phyloP scores from a whole-genome alignment of 305 asterid species.

The Caryopteris hybrid region DNA sequence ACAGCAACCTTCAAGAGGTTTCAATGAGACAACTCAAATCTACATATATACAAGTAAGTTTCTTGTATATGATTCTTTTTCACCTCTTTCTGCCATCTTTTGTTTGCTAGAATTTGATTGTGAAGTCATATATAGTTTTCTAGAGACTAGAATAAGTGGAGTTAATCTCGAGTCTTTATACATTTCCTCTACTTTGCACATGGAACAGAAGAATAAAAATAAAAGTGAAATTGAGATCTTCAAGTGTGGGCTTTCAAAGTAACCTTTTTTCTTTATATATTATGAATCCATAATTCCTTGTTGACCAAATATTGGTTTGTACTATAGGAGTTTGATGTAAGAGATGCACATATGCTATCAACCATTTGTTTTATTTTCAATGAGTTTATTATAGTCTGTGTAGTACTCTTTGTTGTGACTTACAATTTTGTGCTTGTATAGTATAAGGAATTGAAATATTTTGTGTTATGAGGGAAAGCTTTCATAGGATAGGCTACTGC shows the following conservation, averaged over 20 bases:
- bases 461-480: neutral
- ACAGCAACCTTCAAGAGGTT: too few species aligned
- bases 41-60: too few species aligned
- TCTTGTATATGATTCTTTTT: too few species aligned
- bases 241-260: conserved; percentile 81
- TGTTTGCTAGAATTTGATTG: too few species aligned
- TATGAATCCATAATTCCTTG: neutral
- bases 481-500: neutral
- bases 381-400: neutral
- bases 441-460: neutral
- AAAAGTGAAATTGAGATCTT: conserved; percentile 79
- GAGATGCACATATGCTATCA: too few species aligned
- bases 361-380: too few species aligned
- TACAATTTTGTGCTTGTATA: neutral
- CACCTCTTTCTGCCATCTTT: too few species aligned
- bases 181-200: conserved; percentile 65
- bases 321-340: neutral
- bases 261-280: conserved; percentile 11
- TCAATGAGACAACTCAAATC: too few species aligned
- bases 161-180: conserved; percentile 61
- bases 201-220: conserved; percentile 67
- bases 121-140: conserved; percentile 63
- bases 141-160: conserved; percentile 79
- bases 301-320: neutral
- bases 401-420: neutral